Evolutionary conservation across 352 stramenopile genomes (phyloP), one percentile per base, ranked within the genome.

Genomic region (Globisporangium paroecandrum): DNA sequence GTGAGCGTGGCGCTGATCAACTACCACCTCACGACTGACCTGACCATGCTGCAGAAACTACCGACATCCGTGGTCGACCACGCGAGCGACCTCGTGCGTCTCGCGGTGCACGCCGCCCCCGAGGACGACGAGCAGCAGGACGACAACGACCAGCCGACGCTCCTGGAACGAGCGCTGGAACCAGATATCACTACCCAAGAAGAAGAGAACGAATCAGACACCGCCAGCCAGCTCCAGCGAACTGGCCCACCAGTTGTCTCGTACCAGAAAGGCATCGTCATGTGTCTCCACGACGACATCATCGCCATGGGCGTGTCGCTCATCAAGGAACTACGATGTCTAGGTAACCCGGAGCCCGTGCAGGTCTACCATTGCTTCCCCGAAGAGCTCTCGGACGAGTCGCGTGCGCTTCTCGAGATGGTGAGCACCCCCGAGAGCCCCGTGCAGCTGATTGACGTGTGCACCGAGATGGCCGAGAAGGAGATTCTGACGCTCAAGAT

Each of bases 361-460:
- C 75, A 87, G 46, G 69, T 85, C 18, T 74, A 85, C 46, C 76
- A 82, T n/a, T 87, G 79, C 63, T 70, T 82, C 24, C 71, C 73
- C 0, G 70, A 69, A 25, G 77, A 85, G 34, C 59, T 85, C 36
- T 82, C 71, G 1, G 68, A 64, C 62, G 56, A 68, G 24, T 82
- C 76, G 4, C 67, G 74, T 1, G 64, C 72, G 46, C 54, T 85
- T 2, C 47, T 58, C 1, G 20, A n/a, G 2, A 66, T 85, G 36
- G 71, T 70, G 29, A 66, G 68, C 64, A 61, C 61, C 0, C 32
- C 66, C 0, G 80, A 85, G 27, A 69, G 72, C 25, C 67, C 73
- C 32, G 69, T 83, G 24, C 65, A 89, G 29, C 62, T 87, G 43
- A 58, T 89, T 47, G 78, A 89, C 70, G 61, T 83, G 13, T 89